Evolutionary conservation across 768 basidiomycete genomes (phyloP).

Genomic region (Rhodosporidiobolus sp.): DNA sequence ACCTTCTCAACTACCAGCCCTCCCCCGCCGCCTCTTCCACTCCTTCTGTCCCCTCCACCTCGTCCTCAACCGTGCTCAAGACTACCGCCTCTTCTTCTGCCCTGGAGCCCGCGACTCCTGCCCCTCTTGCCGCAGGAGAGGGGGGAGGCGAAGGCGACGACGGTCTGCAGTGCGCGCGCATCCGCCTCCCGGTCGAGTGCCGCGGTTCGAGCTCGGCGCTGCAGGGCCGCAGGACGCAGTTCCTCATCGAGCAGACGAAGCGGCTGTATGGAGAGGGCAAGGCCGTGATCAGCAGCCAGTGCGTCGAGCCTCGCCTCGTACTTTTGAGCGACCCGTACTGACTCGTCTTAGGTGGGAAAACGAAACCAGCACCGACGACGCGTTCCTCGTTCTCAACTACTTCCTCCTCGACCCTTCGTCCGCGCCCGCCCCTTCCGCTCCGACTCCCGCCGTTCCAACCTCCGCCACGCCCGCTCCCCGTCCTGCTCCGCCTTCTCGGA

Average conservation of each 20-base stretch:
- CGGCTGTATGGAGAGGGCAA: slow-evolving; percentile 5
- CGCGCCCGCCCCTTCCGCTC: not conserved
- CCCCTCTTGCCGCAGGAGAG: too few relatives aligned
- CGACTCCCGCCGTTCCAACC: not conserved
- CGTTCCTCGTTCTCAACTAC: too few relatives aligned
- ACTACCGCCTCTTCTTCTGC: not conserved
- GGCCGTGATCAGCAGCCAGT: slow-evolving; percentile 3
- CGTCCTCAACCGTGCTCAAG: not conserved
- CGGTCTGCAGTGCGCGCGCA: not conserved
- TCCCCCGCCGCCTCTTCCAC: not conserved
- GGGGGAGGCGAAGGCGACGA: slow-evolving; percentile 4
- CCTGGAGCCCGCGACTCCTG: not conserved
- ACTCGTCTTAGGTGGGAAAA: too few relatives aligned
- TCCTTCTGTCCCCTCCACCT: not conserved
- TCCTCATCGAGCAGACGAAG: slow-evolving; percentile 6
- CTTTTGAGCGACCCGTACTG: not conserved
- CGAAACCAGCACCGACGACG: too few relatives aligned
- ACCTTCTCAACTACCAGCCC: too few relatives aligned
- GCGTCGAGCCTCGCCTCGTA: not conserved
- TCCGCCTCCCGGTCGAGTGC: slow-evolving; percentile 1
- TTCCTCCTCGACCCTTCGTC: not conserved
- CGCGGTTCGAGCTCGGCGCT: not conserved
- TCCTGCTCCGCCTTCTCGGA: not conserved
- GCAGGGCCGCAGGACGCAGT: not conserved
- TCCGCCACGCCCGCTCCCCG: not conserved